These are phyloP conservation scores for Saccharomycopsis sp. DNA, from an alignment of 805 yeast species.

Conservation along the genomic window DNA sequence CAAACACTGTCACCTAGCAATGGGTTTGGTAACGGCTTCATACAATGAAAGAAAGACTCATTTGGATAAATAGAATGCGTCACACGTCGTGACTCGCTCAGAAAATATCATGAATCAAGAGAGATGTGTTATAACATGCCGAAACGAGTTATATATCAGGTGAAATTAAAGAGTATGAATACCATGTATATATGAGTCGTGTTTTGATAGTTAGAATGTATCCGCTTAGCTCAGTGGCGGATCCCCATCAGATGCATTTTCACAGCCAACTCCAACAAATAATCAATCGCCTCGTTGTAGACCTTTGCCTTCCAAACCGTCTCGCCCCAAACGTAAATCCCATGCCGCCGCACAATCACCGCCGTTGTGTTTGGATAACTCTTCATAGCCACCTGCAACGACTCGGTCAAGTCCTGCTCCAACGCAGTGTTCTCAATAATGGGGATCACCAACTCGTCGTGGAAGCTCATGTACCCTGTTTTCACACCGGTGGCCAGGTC, in stretches of 20 bases:
- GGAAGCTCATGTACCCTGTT: constrained; percentile 55
- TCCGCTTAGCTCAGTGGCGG: too few relatives aligned
- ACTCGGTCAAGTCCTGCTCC: constrained; percentile 72
- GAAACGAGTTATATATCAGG: not conserved
- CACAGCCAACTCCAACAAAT: constrained; percentile 73
- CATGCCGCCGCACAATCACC: constrained; percentile 85
- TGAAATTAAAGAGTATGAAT: too few relatives aligned
- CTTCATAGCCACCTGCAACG: constrained; percentile 53
- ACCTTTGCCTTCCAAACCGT: constrained; percentile 88
- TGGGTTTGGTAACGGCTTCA: too few relatives aligned
- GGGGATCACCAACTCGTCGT: constrained; percentile 74
- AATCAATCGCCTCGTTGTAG: constrained; percentile 88
- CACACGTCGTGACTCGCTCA: too few relatives aligned
- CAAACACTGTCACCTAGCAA: too few relatives aligned
- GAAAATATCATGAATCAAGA: not conserved
- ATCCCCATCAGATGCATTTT: constrained; percentile 70
- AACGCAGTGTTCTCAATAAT: constrained; percentile 86
- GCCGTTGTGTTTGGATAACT: constrained; percentile 75
- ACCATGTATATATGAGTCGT: too few relatives aligned
- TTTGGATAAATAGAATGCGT: too few relatives aligned
- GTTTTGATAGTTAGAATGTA: too few relatives aligned
- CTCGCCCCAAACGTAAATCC: constrained; percentile 95
- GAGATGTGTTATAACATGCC: not conserved
- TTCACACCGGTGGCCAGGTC: constrained; percentile 31
- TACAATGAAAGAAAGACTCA: not conserved